A percentile compares a stretch with the other conserved stretches of the same genome.
These are phyloP conservation scores for Moricandia moricandioides DNA, from an alignment of 345 rosid genomes.

Conservation along the genomic window DNA sequence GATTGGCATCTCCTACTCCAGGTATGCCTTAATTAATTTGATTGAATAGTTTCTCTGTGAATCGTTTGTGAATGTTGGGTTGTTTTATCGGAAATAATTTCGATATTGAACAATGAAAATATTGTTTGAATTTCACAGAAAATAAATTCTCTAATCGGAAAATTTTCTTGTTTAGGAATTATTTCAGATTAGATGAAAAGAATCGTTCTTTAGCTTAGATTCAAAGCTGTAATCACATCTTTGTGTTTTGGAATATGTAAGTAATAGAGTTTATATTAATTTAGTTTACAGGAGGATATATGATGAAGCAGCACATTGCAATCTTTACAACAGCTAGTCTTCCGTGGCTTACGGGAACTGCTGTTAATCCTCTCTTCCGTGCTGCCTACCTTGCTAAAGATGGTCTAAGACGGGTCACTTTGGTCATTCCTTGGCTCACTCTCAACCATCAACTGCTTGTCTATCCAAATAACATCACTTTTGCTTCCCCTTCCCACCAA, in stretches of 20 bases:
- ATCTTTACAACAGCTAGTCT: slow-evolving; percentile 92
- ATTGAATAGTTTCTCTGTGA: too few species aligned
- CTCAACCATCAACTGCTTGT: slow-evolving; percentile 66
- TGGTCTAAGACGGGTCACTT: slow-evolving; percentile 59
- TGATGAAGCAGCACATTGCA: slow-evolving; percentile 64
- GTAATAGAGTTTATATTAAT: background rate
- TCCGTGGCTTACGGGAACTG: slow-evolving; percentile 98
- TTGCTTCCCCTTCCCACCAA: slow-evolving; percentile 66
- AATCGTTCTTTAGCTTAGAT: background rate
- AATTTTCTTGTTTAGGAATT: background rate
- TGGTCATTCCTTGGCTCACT: slow-evolving; percentile 96
- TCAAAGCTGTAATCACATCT: background rate
- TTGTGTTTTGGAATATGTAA: background rate
- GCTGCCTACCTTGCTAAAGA: slow-evolving; percentile 89
- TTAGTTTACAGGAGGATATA: slow-evolving; percentile 26
- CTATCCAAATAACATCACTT: slow-evolving; percentile 57
- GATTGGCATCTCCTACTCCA: background rate
- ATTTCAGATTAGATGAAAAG: background rate
- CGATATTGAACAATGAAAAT: too few species aligned
- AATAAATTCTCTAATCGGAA: background rate
- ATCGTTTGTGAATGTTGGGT: too few species aligned
- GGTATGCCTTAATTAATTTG: background rate
- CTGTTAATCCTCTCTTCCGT: slow-evolving; percentile 93
- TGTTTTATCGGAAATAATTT: too few species aligned
- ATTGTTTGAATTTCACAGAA: background rate